These are phyloP conservation scores for Pouteria campechiana DNA, from an alignment of 179 eudicot species.

Conservation along the genomic window DNA sequence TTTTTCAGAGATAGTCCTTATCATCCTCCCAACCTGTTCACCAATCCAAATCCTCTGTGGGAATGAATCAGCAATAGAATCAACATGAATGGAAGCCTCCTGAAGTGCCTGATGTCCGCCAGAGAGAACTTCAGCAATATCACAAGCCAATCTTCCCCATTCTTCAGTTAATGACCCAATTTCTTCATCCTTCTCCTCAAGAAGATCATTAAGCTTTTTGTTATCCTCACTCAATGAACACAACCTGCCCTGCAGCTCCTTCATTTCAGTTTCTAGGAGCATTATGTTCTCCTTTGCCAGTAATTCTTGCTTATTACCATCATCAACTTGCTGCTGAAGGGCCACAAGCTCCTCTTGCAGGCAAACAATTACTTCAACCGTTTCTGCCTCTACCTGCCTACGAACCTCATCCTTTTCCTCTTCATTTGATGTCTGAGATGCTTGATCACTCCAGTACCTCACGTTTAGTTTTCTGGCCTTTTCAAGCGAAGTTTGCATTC, in stretches of 20 bases:
- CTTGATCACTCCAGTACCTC: constrained; percentile 56
- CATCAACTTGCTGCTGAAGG: constrained; percentile 71
- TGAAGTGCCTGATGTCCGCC: constrained; percentile 60
- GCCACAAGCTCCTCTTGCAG: constrained; percentile 80
- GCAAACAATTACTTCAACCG: constrained; percentile 93
- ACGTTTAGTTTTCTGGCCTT: constrained; percentile 66
- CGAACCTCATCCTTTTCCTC: constrained; percentile 86
- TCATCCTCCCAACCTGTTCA: constrained; percentile 53
- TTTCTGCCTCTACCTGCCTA: constrained; percentile 90
- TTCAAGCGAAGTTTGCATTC: constrained; percentile 88
- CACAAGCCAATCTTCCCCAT: constrained; percentile 37
- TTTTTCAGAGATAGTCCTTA: constrained; percentile 48
- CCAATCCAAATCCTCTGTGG: constrained; percentile 29
- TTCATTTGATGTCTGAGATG: constrained; percentile 46
- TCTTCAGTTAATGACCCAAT: constrained; percentile 31
- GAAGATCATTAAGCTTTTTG: constrained; percentile 25
- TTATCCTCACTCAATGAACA: constrained; percentile 31
- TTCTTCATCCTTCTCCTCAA: constrained; percentile 42
- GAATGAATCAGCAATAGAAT: constrained; percentile 26
- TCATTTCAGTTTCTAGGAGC: constrained; percentile 28
- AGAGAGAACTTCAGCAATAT: constrained; percentile 56
- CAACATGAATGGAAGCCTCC: constrained; percentile 55
- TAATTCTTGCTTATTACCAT: constrained; percentile 42
- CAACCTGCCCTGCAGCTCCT: constrained; percentile 29
- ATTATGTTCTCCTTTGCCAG: constrained; percentile 35